Base-by-base conservation (phyloP, 2,329 filamentous ascomycete genomes). In the Drechslerella stenobrocha region DNA sequence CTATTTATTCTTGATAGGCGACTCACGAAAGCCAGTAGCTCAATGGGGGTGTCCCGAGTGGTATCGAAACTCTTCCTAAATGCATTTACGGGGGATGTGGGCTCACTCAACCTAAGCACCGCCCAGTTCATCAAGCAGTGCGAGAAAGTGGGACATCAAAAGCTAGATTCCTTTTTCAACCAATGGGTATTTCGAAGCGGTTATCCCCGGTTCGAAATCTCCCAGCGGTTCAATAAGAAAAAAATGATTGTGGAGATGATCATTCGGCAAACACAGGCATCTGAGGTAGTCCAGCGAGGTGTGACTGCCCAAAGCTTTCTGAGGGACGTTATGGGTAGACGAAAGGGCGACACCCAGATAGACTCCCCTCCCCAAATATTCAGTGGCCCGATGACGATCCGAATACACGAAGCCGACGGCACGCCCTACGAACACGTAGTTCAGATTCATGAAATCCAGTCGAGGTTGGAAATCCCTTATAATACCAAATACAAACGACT, bases 401-500 rank as follows among this genome's bases (percentile, higher is more conserved):
- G 93, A 28, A 96, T 98, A 70, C 93, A 98, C 77, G 93, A 98
- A 78, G 93, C 93, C 22, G 95, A 98, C 74, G 93, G 93, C 7
- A 97, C 93, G 0, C 93, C 93, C 1, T 98, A 98, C 74, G 93
- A 98, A 75, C 93, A 98, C 75, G 96, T 96, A 70, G 87, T 97
- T 28, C 90, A 96, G 73, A 95, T 98, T 75, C 90, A 90, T 66
- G 90, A 96, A 72, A 86, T 87, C 24, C 83, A 84, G 11, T 89
- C 88, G 1, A 89, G 87, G 75, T 88, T 97, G 65, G 91, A 96
- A 70, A 96, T 98, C 67, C 91, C 92, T 0, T 98, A 98, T 78
- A 97, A 97, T 73, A 98, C 93, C 0, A 98, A 98, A 76, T 98
- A 98, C 79, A 98, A 97, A 79, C 86, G 95, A 6, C 81, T 98